Conservation (phyloP, 225 moss, liverwort and hornwort genomes). For the Lunularia cruciata region DNA sequence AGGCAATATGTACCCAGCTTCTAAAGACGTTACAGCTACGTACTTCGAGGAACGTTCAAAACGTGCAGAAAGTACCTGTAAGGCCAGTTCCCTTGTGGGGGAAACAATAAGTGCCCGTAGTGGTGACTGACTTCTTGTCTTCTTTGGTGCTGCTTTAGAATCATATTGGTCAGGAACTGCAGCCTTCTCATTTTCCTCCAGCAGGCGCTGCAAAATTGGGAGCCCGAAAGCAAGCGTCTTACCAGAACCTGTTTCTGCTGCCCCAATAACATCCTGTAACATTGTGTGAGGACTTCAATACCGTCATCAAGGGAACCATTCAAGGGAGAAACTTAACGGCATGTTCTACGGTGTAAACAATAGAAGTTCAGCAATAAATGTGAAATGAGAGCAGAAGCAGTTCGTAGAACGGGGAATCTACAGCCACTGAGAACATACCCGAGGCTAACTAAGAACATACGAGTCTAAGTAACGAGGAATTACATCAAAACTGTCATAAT, state of each 20-base stretch:
- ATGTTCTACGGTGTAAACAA: no score
- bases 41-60: neutral
- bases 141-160: constrained; percentile 29
- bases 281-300: no score
- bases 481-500: no score
- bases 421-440: no score
- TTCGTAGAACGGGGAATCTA: no score
- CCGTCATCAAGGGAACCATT: no score
- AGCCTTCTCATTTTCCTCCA: constrained; percentile 77
- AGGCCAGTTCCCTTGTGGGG: constrained; percentile 90
- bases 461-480: no score
- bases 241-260: constrained; percentile 99
- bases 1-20: no score
- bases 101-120: constrained; percentile 83
- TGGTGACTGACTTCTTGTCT: constrained; percentile 37
- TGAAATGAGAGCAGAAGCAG: no score
- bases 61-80: constrained; percentile 57
- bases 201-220: constrained; percentile 82
- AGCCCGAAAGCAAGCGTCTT: constrained; percentile 99
- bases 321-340: no score
- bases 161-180: constrained; percentile 23
- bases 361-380: no score
- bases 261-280: constrained; percentile 88
- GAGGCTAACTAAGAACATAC: no score
- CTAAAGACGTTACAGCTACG: neutral